phyloP scores from a whole-genome alignment of 202 grass and related monocot genomes.

The Hordeum pubiflorum region DNA sequence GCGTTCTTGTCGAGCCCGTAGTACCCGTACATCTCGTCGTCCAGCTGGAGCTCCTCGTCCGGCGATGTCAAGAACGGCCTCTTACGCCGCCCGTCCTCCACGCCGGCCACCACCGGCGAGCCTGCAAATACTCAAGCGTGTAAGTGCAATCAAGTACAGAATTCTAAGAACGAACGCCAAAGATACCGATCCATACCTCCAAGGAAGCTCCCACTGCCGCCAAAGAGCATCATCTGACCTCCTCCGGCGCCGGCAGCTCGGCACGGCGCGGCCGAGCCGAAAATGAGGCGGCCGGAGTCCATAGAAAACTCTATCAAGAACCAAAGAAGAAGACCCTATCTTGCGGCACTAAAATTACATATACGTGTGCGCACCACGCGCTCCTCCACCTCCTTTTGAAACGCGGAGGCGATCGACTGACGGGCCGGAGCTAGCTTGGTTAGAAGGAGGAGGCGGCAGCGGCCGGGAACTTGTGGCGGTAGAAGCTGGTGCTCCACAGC shows the following conservation, averaged over 20 bases:
- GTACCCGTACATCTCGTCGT: constrained; percentile 24
- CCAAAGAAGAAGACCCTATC: not conserved
- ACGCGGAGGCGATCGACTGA: not conserved
- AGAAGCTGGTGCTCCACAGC: constrained; percentile 61
- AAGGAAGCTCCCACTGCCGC: constrained; percentile 25
- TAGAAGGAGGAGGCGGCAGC: constrained; percentile 20
- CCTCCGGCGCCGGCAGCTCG: not conserved
- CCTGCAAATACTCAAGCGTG: not conserved
- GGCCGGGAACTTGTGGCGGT: constrained; percentile 48
- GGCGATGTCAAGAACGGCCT: constrained; percentile 23
- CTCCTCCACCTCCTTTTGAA: constrained; percentile 7
- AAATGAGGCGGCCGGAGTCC: constrained; percentile 47
- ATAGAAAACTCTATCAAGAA: not conserved
- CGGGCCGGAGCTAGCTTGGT: not conserved
- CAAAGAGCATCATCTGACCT: constrained; percentile 63
- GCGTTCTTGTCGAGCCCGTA: constrained; percentile 18
- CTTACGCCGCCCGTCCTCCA: constrained; percentile 36
- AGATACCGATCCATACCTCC: not conserved
- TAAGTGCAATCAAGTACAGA: not conserved
- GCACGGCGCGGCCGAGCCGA: constrained; percentile 33
- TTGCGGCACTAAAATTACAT: not conserved
- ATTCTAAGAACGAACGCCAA: not conserved
- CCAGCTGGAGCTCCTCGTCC: constrained; percentile 3
- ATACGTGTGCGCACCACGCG: not conserved
- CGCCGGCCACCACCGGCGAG: constrained; percentile 6